Evolutionary conservation across 345 rosid genomes (phyloP), one percentile per base, ranked within the genome.

Genomic region (Eucalyptus erythrocorys): DNA sequence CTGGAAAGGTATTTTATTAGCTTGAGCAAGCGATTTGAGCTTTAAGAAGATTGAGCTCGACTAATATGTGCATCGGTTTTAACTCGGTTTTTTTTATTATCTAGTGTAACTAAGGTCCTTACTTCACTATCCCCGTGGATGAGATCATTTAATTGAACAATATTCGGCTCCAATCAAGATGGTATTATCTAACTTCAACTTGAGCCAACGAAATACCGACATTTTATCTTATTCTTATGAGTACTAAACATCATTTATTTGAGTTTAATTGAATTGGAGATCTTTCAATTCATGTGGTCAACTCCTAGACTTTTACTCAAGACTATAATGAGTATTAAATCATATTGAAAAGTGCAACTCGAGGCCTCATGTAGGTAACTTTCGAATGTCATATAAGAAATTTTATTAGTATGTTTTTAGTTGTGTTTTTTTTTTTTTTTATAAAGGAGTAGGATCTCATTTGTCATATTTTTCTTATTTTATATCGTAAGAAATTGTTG

Each of bases 401-500:
- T 37, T 17, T 66, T 34, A 17, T 68, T 2, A 6, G 21, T 68
- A 34, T 17, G 24, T 68, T 34, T 30, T 68, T 32, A 68, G 2
- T 14, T 14, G 37, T 64, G 21, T 6, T 64, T 7, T 61, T 61
- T 61, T 61, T n/a, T 14, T 24, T 61, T 61, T 6, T 7, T 14
- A 34, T 16, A 68, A 68, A 40, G 12, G 24, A n/a, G 1, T 19
- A 17, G 45, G 45, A 71, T 37, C 19, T 71, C 26, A 71, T 34
- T 32, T 37, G 45, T 2, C 6, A 19, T 71, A 50, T 57, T 24
- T 12, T 30, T 6, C 5, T 8, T 55, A 11, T 24, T 8, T 27
- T 2, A 16, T 19, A 37, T 10, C 0, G 1, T 76, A 5, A 37
- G 14, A 37, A 76, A 27, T 10, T 8, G 8, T 10, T 37, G 0